phyloP scores from a whole-genome alignment of 2,329 filamentous ascomycete species.

The Diaporthe sp. region DNA sequence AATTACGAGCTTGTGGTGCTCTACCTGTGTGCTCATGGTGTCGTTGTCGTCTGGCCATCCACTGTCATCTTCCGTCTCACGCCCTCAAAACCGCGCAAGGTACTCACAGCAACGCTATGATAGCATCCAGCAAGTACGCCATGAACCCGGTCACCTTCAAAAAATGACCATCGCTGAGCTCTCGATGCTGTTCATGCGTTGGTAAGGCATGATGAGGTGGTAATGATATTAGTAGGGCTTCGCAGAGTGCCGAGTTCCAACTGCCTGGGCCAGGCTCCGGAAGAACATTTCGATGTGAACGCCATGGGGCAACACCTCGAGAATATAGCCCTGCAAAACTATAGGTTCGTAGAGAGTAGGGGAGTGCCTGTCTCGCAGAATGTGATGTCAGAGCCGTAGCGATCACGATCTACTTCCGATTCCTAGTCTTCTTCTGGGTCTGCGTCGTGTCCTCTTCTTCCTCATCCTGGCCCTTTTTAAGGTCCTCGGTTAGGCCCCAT shows the following conservation, averaged over 20 bases:
- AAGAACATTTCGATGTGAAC: background rate
- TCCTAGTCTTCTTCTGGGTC: constrained; percentile 70
- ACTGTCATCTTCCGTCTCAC: background rate
- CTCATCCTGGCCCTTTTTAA: constrained; percentile 85
- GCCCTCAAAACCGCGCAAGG: background rate
- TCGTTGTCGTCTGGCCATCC: background rate
- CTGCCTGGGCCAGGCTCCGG: background rate
- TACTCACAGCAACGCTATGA: background rate
- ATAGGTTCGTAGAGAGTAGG: background rate
- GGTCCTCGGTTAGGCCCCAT: constrained; percentile 78
- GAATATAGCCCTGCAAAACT: background rate
- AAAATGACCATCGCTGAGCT: background rate
- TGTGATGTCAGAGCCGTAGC: background rate
- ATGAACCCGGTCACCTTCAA: background rate
- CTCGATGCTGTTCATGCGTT: background rate
- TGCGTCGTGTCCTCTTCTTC: constrained; percentile 79
- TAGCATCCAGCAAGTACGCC: background rate
- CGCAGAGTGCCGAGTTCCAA: background rate
- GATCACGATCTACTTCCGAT: constrained; percentile 55
- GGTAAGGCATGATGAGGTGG: background rate
- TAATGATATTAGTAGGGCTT: background rate
- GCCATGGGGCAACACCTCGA: background rate
- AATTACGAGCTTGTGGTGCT: background rate
- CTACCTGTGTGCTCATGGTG: background rate
- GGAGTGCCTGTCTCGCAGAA: background rate